Conservation (phyloP, 352 stramenopile species). For the Globisporangium cederbergense region DNA sequence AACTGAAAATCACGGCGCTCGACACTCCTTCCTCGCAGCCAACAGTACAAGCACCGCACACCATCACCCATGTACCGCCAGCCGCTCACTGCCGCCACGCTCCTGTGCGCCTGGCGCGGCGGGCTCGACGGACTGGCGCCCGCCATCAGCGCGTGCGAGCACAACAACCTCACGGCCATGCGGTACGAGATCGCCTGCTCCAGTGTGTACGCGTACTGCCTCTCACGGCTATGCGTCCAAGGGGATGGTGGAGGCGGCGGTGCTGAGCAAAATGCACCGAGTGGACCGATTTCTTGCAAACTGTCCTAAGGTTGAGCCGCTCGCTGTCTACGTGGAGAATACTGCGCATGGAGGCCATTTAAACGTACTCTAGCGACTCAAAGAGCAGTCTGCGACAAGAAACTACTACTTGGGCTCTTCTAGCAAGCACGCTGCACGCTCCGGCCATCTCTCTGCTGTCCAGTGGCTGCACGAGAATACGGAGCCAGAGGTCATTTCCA, state of each 20-base stretch:
- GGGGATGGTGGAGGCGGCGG: neutral
- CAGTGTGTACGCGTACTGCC: neutral
- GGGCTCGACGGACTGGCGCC: neutral
- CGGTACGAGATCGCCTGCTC: neutral
- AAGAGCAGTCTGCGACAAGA: neutral
- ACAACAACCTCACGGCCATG: neutral
- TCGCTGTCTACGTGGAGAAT: neutral
- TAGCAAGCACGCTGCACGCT: neutral
- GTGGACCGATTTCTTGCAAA: neutral
- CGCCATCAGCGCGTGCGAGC: conserved; percentile 3
- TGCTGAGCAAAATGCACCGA: conserved; percentile 2
- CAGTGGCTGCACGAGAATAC: neutral
- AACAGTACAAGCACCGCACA: no score
- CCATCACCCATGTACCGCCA: no score
- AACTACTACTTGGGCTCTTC: neutral
- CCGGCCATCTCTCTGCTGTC: neutral
- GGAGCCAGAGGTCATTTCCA: no score
- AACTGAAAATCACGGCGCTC: no score
- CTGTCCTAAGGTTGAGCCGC: neutral
- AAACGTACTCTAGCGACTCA: neutral
- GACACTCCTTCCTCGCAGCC: no score
- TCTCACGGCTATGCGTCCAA: neutral
- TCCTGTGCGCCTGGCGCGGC: neutral
- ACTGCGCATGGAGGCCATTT: neutral
- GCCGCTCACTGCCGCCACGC: neutral